phyloP scores from a whole-genome alignment of 306 rosid species.

The Bauhinia variegata region DNA sequence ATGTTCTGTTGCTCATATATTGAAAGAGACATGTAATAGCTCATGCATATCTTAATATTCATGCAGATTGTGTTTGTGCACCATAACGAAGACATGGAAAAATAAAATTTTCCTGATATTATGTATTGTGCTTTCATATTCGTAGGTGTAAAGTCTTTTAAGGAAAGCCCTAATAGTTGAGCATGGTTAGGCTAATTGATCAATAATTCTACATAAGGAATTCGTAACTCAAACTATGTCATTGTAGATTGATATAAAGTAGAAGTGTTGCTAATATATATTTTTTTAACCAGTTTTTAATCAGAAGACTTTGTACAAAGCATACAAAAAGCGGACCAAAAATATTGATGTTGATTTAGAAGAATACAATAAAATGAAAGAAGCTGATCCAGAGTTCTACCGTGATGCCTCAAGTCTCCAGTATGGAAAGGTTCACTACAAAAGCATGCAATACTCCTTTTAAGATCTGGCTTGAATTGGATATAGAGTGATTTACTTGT shows the following conservation, averaged over 20 bases:
- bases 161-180: neutral
- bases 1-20: constrained; percentile 13
- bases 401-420: constrained; percentile 98
- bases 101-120: neutral
- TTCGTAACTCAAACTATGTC: neutral
- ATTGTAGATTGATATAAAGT: neutral
- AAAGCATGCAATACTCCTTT: constrained; percentile 15
- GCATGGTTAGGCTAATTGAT: constrained; percentile 6
- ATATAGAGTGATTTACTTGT: constrained; percentile 16
- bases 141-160: neutral
- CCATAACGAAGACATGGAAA: neutral
- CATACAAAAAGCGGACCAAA: constrained; percentile 86
- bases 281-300: constrained; percentile 74
- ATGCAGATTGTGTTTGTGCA: neutral
- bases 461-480: constrained; percentile 5
- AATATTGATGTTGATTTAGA: constrained; percentile 72
- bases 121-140: constrained; percentile 2
- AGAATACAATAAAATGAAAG: constrained; percentile 91
- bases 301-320: constrained; percentile 86
- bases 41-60: neutral
- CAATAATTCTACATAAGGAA: neutral
- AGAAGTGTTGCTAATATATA: constrained; percentile 25
- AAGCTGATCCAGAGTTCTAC: constrained; percentile 95
- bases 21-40: neutral
- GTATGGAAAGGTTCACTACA: constrained; percentile 78